Base-by-base conservation (phyloP, 2,329 filamentous ascomycete genomes). In the Neobulgaria alba region DNA sequence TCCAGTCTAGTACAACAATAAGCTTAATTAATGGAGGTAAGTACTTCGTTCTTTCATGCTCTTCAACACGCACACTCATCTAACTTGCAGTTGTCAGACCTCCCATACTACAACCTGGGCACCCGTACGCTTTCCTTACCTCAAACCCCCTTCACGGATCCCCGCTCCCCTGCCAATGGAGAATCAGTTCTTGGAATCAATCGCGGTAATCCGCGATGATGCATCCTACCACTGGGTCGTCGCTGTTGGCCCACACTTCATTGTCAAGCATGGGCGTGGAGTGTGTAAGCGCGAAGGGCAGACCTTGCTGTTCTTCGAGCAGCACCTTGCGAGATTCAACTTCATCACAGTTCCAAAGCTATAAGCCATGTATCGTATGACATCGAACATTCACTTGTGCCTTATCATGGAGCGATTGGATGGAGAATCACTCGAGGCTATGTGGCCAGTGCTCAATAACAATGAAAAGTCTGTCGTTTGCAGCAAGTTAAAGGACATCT, bases 61-160 rank as follows among this genome's bases (percentile, higher is more conserved):
- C n/a, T n/a, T n/a, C n/a, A n/a, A n/a, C n/a, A n/a, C n/a, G n/a
- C n/a, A n/a, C n/a, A n/a, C n/a, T n/a, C n/a, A n/a, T n/a, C n/a
- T n/a, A n/a, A 36, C 16, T 21, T 21, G 18, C 15, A 18, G 18
- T 12, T 36, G 18, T 32, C 12, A 39, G 36, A 32, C 17, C 29
- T 32, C 36, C 17, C 21, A 39, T 9, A 32, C n/a, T 16, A 32
- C 36, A 18, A 32, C 31, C 18, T 39, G 36, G 36, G 18, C 36
- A 21, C 36, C 36, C 16, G 36, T 39, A 5, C 36, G 35, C 36
- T 29, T 39, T 32, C 36, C 36, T 29, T 37, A 37, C 16, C 35
- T 37, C 35, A 37, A 37, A 29, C 35, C 35, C 35, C 35, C 35
- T 37, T 37, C 35, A 37, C 35, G 23, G 29, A 29, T 37, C 35